Conservation (phyloP, 2,329 filamentous ascomycete species). For the Venturia aucupariae region DNA sequence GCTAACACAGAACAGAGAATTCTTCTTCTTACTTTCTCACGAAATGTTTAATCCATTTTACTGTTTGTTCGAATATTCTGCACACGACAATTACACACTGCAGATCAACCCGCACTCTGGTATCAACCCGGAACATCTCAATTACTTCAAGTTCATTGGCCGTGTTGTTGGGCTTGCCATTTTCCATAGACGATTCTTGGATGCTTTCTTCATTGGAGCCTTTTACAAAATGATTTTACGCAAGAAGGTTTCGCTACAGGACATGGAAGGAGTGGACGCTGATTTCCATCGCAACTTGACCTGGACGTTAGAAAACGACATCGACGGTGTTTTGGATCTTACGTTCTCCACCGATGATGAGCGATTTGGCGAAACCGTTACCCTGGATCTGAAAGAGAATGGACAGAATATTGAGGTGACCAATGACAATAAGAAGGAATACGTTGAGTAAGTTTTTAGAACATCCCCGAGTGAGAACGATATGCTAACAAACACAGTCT, state of each 20-base stretch:
- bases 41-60: conserved; percentile 99
- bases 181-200: conserved; percentile 94
- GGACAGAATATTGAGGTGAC: conserved; percentile 92
- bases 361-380: conserved; percentile 87
- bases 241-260: conserved; percentile 82
- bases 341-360: conserved; percentile 97
- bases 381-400: conserved; percentile 84
- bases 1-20: conserved; percentile 55
- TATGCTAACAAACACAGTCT: conserved; percentile 41
- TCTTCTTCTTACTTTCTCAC: conserved; percentile 97
- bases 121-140: conserved; percentile 97
- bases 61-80: conserved; percentile 98
- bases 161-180: conserved; percentile 94
- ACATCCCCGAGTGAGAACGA: background rate
- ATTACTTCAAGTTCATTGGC: conserved; percentile 99
- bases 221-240: conserved; percentile 99
- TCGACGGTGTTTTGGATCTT: conserved; percentile 86
- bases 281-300: conserved; percentile 94
- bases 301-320: conserved; percentile 98
- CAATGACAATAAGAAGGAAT: conserved; percentile 98
- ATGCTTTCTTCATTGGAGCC: conserved; percentile 98
- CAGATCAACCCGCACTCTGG: conserved; percentile 99
- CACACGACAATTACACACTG: conserved; percentile 98
- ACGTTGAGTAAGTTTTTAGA: conserved; percentile 63
- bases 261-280: conserved; percentile 98